Evolutionary conservation across 1,284 basidiomycete genomes (phyloP), one percentile per base, ranked within the genome.

Genomic region (Fomitopsis pinicola): DNA sequence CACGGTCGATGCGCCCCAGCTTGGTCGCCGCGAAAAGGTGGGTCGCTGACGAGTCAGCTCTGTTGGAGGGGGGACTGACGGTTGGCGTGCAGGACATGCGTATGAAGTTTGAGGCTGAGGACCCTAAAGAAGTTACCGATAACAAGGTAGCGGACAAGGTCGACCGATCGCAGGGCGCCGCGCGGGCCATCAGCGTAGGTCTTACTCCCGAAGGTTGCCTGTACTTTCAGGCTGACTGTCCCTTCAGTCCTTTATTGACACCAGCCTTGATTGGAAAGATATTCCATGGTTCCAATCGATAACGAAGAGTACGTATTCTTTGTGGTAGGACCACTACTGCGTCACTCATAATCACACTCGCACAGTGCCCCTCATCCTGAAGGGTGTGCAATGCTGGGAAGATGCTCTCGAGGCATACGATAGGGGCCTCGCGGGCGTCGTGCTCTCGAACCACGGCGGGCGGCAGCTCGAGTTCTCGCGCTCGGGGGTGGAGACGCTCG

Each of bases 1-100:
- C 71, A 97, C 94, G 1, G 94, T 97, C 33, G 94, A 97, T 72
- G 94, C 95, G 3, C 95, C 95, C 5, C 94, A 96, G 69, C 85
- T 97, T 19, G 95, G 94, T 57, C 84, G 94, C 28, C 84, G 94
- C 61, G 94, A 95, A 74, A 93, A 94, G 87, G 95, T 15, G 9
- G 14, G 38, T 8, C 12, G 38, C 7, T 15, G 14, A 8, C 14
- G 12, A 40, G 38, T 8, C 12, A 3, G 38, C 14, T 10, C 38
- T 14, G 33, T 38, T 1, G 10, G 36, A 7, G 5, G 33, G 22
- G 8, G 19, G 35, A 35, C 35, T 54, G 35, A 54, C 8, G 30
- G 17, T n/a, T 5, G 52, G 17, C 5, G 15, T 9, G 19, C 10
- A 54, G 86, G 96, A 98, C 71, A 97, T 98, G 96, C 82, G 96